Evolutionary conservation across 176 grass and related monocot genomes (phyloP).

Genomic region (Elaeis guineensis): DNA sequence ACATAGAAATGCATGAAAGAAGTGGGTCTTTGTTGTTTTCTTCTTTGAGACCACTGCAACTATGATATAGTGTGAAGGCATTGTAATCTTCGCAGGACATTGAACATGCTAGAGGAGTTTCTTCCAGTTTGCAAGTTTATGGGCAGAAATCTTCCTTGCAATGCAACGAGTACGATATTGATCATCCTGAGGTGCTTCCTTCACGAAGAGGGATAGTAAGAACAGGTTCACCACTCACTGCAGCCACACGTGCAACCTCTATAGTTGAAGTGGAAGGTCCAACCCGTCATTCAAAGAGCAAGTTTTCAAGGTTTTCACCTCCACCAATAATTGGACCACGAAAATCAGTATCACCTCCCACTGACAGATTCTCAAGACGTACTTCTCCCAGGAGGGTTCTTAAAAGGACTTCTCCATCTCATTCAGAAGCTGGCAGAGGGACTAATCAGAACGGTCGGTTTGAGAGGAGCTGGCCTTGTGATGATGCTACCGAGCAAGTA

Average conservation of each 20-base stretch:
- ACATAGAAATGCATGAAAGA: too few relatives aligned
- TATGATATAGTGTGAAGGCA: too few relatives aligned
- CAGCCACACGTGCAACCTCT: conserved; percentile 7
- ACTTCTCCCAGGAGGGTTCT: conserved; percentile 31
- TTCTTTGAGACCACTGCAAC: too few relatives aligned
- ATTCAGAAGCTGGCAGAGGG: conserved; percentile 45
- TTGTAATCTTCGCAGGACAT: conserved; percentile 20
- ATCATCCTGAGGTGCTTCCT: conserved; percentile 39
- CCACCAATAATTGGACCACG: conserved; percentile 24
- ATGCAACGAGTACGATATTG: conserved; percentile 37
- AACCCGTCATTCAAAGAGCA: conserved; percentile 42
- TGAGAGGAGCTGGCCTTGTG: conserved; percentile 24
- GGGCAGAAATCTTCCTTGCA: conserved; percentile 34
- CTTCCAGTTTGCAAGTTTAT: conserved; percentile 24
- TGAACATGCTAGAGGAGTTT: conserved; percentile 9
- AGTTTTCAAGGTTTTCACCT: conserved; percentile 25
- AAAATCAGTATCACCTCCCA: conserved; percentile 52
- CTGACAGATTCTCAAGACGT: conserved; percentile 36
- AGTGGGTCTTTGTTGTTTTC: too few relatives aligned
- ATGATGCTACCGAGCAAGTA: conserved; percentile 19
- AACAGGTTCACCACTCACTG: conserved; percentile 21
- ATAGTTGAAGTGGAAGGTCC: conserved; percentile 23
- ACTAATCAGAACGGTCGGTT: conserved; percentile 36
- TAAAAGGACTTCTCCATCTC: conserved; percentile 40
- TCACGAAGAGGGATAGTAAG: conserved; percentile 23